Evolutionary conservation across 2,329 filamentous ascomycete species (phyloP), one percentile per base, ranked within the genome.

Genomic region (Lecanicillium sp.): DNA sequence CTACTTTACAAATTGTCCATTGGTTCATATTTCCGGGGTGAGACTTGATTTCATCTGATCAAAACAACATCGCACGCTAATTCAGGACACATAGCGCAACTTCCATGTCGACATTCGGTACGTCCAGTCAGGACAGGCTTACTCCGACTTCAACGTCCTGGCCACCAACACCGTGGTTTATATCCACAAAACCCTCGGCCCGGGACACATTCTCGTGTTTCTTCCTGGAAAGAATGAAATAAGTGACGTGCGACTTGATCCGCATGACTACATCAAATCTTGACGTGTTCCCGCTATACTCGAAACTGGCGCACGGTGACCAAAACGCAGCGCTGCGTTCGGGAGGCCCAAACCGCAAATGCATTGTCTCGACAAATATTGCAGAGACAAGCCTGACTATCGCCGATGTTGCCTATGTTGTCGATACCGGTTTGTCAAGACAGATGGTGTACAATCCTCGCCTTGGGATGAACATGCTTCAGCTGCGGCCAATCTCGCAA

Each of bases 31-130:
- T 41, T 92, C 92, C 1, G 92, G 92, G 41, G 75, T 92, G 54
- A 96, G 92, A n/a, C n/a, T 98, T 44, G 90, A 98, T 57, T 82
- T 95, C 44, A 87, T 96, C 69, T 98, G 98, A 40, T 98, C 98
- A 75, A 95, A 88, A 71, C 90, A 98, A 60, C 95, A 98, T 90
- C 92, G 19, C 2, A 29, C 34, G 14, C 38, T 36, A 27, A 45
- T 41, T 4, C 41, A 39, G 48, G 5, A n/a, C 4, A 5, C 48
- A 48, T 41, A 48, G 45, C 7, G 47, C 45, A 38, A 41, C 36
- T 31, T 7, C 31, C 4, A 43, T 13, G 19, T 44, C 5, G 8
- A 29, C 6, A 44, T 30, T 6, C 12, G 31, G 4, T n/a, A 18
- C 15, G 22, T 35, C 12, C 29, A 3, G 14, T 25, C 15, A 11